phyloP scores from a whole-genome alignment of 495 filamentous ascomycete genomes.

The Poronia punctata region DNA sequence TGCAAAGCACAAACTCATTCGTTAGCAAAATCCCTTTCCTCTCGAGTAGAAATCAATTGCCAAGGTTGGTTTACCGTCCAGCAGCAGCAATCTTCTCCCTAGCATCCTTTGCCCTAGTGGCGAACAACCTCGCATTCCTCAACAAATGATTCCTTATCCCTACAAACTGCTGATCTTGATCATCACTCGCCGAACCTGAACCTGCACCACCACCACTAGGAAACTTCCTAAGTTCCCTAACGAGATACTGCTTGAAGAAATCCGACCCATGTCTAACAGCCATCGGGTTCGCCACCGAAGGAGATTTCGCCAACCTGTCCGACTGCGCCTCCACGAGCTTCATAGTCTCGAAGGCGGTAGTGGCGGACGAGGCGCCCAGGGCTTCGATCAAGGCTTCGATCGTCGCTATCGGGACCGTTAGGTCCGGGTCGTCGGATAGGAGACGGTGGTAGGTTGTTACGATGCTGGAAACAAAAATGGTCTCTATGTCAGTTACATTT shows the following conservation, averaged over 20 bases:
- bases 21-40: no score
- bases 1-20: neutral
- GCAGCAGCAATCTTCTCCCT: slow-evolving; percentile 67
- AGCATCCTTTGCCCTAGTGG: slow-evolving; percentile 76
- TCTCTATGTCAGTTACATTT: neutral
- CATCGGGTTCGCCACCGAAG: slow-evolving; percentile 69
- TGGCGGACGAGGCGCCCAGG: slow-evolving; percentile 64
- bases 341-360: slow-evolving; percentile 89
- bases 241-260: slow-evolving; percentile 89
- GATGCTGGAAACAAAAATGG: slow-evolving; percentile 31
- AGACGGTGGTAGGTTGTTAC: slow-evolving; percentile 47
- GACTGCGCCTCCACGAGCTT: slow-evolving; percentile 72
- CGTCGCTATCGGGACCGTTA: slow-evolving; percentile 92
- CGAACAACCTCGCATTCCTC: slow-evolving; percentile 77
- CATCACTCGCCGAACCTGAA: slow-evolving; percentile 2
- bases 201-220: slow-evolving; percentile 29
- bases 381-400: slow-evolving; percentile 88
- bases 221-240: slow-evolving; percentile 48
- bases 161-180: slow-evolving; percentile 59
- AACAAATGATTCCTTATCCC: slow-evolving; percentile 75
- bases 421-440: slow-evolving; percentile 60
- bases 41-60: no score
- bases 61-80: slow-evolving; percentile 10
- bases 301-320: slow-evolving; percentile 58
- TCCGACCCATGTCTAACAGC: slow-evolving; percentile 90